Evolutionary conservation across 2,329 filamentous ascomycete genomes (phyloP).

Genomic region (Rutstroemia sp.): DNA sequence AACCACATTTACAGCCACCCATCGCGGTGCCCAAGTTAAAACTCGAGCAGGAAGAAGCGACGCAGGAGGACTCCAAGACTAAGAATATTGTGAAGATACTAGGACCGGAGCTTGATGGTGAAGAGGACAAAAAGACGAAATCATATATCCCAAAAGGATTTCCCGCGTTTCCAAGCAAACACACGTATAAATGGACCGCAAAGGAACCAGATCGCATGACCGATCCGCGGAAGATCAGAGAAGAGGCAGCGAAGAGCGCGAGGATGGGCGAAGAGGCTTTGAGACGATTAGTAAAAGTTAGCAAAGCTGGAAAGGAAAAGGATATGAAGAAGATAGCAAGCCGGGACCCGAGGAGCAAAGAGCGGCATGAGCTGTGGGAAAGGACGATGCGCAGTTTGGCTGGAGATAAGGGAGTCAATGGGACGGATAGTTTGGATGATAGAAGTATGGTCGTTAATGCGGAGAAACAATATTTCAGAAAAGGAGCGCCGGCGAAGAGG

Average conservation of each 20-base stretch:
- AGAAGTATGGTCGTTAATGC: conserved; percentile 59
- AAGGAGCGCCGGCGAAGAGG: conserved; percentile 26
- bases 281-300: conserved; percentile 50
- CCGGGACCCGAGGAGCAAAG: conserved; percentile 42
- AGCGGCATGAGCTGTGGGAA: conserved; percentile 55
- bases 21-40: conserved; percentile 32
- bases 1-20: conserved; percentile 49
- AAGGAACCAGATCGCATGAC: conserved; percentile 37
- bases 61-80: conserved; percentile 36
- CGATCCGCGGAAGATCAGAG: conserved; percentile 50
- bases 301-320: conserved; percentile 58
- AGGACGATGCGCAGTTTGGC: conserved; percentile 48
- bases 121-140: conserved; percentile 46
- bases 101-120: conserved; percentile 50
- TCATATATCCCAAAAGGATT: conserved; percentile 51
- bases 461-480: conserved; percentile 44
- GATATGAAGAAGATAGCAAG: conserved; percentile 49
- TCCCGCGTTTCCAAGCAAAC: conserved; percentile 55
- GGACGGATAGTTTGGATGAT: conserved; percentile 41
- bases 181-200: conserved; percentile 55
- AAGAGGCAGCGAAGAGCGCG: conserved; percentile 51
- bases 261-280: conserved; percentile 57
- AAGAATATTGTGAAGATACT: conserved; percentile 31
- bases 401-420: conserved; percentile 14
- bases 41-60: conserved; percentile 29